These are phyloP conservation scores for Penicillium longicatenatum DNA, from an alignment of 495 filamentous ascomycete species.

Conservation along the genomic window DNA sequence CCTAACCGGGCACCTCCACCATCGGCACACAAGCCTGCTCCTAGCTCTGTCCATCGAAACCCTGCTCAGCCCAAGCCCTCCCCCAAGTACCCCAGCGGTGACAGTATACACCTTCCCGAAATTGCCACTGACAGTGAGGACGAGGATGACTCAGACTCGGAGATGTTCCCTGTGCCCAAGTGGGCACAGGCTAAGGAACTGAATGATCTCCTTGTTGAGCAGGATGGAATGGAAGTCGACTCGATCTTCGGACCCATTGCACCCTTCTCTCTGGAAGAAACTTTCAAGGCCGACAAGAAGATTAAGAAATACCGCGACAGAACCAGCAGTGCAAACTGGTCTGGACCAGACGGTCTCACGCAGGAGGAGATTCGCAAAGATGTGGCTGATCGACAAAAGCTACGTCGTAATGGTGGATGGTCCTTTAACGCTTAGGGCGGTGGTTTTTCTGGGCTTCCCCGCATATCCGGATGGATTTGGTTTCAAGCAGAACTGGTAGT, in stretches of 20 bases:
- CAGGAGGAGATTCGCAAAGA: conserved; percentile 85
- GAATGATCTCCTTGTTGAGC: conserved; percentile 62
- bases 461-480: not conserved
- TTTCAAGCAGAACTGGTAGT: conserved; percentile 10
- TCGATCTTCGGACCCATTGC: conserved; percentile 86
- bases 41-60: conserved; percentile 41
- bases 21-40: conserved; percentile 59
- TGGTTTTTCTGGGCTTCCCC: not conserved
- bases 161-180: conserved; percentile 62
- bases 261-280: conserved; percentile 89
- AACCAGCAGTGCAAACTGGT: conserved; percentile 93
- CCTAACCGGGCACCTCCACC: conserved; percentile 52
- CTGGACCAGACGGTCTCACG: conserved; percentile 79
- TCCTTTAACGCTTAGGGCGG: conserved; percentile 49
- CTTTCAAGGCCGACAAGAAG: conserved; percentile 81
- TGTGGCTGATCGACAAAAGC: conserved; percentile 73
- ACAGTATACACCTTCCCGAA: conserved; percentile 82
- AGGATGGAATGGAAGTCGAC: conserved; percentile 84
- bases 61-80: conserved; percentile 63
- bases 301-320: conserved; percentile 82
- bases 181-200: conserved; percentile 89
- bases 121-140: conserved; percentile 88
- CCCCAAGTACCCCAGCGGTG: conserved; percentile 76
- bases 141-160: conserved; percentile 63
- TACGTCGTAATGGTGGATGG: conserved; percentile 87